A percentile compares a stretch with the other conserved stretches of the same genome.
Evolutionary conservation across 495 filamentous ascomycete species (phyloP).

Genomic region (Hyaloscypha hepaticicola): DNA sequence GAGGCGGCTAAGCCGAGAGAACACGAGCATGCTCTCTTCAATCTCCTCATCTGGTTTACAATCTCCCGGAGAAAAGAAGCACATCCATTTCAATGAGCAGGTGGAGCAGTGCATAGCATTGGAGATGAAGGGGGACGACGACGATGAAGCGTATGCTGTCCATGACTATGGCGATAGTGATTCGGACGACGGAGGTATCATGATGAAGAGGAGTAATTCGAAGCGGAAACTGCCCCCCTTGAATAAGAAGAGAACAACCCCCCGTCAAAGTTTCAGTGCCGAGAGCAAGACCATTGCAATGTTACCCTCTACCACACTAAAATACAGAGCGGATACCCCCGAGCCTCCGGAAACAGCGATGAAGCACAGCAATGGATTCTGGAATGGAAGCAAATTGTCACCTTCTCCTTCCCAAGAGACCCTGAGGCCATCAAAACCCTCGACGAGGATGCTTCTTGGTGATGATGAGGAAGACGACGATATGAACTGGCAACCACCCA

Average conservation of each 20-base stretch:
- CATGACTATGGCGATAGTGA: slow-evolving; percentile 56
- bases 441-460: slow-evolving; percentile 61
- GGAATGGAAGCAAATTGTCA: slow-evolving; percentile 40
- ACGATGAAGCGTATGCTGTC: slow-evolving; percentile 56
- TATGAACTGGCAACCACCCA: slow-evolving; percentile 44
- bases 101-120: slow-evolving; percentile 96
- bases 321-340: slow-evolving; percentile 80
- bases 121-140: slow-evolving; percentile 72
- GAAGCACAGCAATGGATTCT: slow-evolving; percentile 50
- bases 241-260: slow-evolving; percentile 30
- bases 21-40: slow-evolving; percentile 57
- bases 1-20: slow-evolving; percentile 52
- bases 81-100: slow-evolving; percentile 96
- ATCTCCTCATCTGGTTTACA: slow-evolving; percentile 59
- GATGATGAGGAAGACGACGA: slow-evolving; percentile 63
- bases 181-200: slow-evolving; percentile 73
- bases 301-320: slow-evolving; percentile 87
- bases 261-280: slow-evolving; percentile 47
- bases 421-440: slow-evolving; percentile 65
- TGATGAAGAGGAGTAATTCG: slow-evolving; percentile 69
- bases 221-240: slow-evolving; percentile 41
- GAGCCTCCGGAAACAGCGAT: slow-evolving; percentile 60
- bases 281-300: slow-evolving; percentile 93
- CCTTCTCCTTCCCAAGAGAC: slow-evolving; percentile 70
- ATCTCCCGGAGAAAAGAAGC: slow-evolving; percentile 73